These are phyloP conservation scores for Yarrowia sp. DNA, from an alignment of 805 yeast genomes.

Conservation along the genomic window DNA sequence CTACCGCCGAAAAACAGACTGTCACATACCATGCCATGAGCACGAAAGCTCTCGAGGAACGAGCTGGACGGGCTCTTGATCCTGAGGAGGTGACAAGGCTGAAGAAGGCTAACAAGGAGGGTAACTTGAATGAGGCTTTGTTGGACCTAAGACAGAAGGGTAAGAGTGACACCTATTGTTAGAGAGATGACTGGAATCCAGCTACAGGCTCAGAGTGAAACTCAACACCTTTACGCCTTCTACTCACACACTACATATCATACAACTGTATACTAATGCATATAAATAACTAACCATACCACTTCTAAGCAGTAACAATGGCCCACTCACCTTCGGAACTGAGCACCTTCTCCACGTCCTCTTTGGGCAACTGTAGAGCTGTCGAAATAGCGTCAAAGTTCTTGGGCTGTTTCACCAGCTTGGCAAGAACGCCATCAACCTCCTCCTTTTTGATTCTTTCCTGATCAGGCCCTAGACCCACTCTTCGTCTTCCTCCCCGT, in stretches of 20 bases:
- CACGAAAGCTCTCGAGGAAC: slow-evolving; percentile 44
- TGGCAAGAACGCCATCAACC: slow-evolving; percentile 42
- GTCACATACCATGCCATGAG: slow-evolving; percentile 18
- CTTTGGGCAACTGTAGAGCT: slow-evolving; percentile 62
- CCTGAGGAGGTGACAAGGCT: slow-evolving; percentile 43
- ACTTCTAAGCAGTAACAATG: slow-evolving; percentile 49
- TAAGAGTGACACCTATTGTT: slow-evolving; percentile 48
- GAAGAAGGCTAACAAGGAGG: slow-evolving; percentile 47
- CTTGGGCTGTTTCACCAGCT: slow-evolving; percentile 43
- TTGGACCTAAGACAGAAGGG: slow-evolving; percentile 48
- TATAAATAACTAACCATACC: slow-evolving; percentile 12
- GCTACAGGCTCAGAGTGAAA: neutral
- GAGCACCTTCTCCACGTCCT: slow-evolving; percentile 61
- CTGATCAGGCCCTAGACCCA: slow-evolving; percentile 23
- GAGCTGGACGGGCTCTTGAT: slow-evolving; percentile 46
- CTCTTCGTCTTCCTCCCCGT: slow-evolving; percentile 23
- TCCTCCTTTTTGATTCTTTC: slow-evolving; percentile 34
- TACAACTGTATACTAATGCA: neutral
- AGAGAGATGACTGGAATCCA: neutral
- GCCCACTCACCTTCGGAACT: slow-evolving; percentile 59
- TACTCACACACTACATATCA: too few relatives aligned
- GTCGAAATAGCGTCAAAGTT: slow-evolving; percentile 64
- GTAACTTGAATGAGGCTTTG: slow-evolving; percentile 52
- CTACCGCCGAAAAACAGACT: slow-evolving; percentile 23
- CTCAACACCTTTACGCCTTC: neutral